These are phyloP conservation scores for Apophysomyces ossiformis DNA, from an alignment of 371 early-diverging fungal species.

Conservation along the genomic window DNA sequence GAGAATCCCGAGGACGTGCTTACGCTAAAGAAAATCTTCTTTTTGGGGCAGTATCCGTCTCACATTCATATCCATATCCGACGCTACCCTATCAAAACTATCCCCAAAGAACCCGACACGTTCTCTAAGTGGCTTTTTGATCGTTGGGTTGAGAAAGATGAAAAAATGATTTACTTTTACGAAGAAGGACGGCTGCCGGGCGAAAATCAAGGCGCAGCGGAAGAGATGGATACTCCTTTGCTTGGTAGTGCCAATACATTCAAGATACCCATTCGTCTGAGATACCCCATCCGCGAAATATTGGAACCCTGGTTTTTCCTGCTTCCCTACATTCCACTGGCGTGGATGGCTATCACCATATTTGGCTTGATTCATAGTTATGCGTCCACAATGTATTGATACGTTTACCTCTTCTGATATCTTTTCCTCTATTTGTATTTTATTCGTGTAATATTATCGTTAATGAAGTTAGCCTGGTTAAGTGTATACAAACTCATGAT, in stretches of 20 bases:
- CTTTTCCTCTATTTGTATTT: not conserved
- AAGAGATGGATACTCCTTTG: slow-evolving; percentile 1
- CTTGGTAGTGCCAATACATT: slow-evolving; percentile 4
- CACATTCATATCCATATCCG: slow-evolving; percentile 79
- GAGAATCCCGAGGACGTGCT: slow-evolving; percentile 80
- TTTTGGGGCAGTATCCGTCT: slow-evolving; percentile 69
- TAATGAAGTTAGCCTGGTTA: not conserved
- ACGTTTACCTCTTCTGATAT: not conserved
- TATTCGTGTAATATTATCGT: not conserved
- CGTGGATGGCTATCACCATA: not conserved
- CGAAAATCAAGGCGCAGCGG: slow-evolving; percentile 2
- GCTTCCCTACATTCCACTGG: slow-evolving; percentile 13
- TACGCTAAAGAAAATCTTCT: slow-evolving; percentile 71
- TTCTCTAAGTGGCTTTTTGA: slow-evolving; percentile 78
- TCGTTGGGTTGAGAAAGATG: slow-evolving; percentile 83
- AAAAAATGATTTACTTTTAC: slow-evolving; percentile 76
- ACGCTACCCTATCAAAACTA: slow-evolving; percentile 60
- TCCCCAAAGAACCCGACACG: slow-evolving; percentile 65
- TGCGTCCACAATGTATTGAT: not conserved
- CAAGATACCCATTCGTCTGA: slow-evolving; percentile 9
- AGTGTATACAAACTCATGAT: not conserved
- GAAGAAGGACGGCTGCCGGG: slow-evolving; percentile 68
- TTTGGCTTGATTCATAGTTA: not conserved
- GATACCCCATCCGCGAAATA: not conserved
- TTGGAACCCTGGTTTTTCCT: slow-evolving; percentile 11